These are phyloP conservation scores for Schwanniomyces pseudopolymorphus DNA, from an alignment of 805 yeast genomes.

Conservation along the genomic window DNA sequence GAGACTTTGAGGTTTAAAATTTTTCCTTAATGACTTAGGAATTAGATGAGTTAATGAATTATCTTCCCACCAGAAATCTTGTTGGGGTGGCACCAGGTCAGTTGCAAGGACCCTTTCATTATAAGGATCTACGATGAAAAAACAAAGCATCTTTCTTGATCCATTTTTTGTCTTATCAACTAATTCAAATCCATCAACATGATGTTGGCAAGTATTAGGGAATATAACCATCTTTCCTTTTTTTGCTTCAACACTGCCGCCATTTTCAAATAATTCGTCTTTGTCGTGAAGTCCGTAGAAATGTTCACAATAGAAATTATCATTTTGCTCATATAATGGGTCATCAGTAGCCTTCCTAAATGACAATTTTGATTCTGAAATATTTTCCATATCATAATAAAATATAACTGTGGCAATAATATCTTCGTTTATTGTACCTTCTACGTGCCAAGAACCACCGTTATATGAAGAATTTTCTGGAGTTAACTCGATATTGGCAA, in stretches of 20 bases:
- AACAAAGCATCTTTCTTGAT: conserved; percentile 38
- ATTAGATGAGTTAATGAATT: conserved; percentile 7
- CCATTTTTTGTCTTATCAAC: conserved; percentile 35
- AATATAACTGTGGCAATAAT: conserved; percentile 42
- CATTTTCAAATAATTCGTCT: conserved; percentile 17
- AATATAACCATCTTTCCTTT: conserved; percentile 33
- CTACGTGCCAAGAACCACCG: conserved; percentile 47
- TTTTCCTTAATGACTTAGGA: conserved; percentile 4
- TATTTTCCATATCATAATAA: conserved; percentile 41
- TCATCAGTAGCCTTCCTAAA: conserved; percentile 29
- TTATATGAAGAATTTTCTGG: conserved; percentile 38
- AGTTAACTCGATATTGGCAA: conserved; percentile 41
- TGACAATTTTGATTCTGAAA: conserved; percentile 29
- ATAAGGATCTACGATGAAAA: conserved; percentile 39
- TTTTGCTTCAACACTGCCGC: conserved; percentile 25
- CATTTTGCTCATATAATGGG: conserved; percentile 36
- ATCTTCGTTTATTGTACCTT: conserved; percentile 41
- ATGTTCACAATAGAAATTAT: conserved; percentile 19
- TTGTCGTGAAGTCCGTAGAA: conserved; percentile 31
- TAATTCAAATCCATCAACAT: conserved; percentile 38
- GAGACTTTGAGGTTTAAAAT: conserved; percentile 15
- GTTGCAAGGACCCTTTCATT: conserved; percentile 26
- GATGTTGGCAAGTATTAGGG: conserved; percentile 41
- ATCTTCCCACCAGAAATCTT: conserved; percentile 30
- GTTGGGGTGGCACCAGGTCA: conserved; percentile 39